Evolutionary conservation across 2,329 filamentous ascomycete genomes (phyloP), one percentile per base, ranked within the genome.

Genomic region (Aureobasidium melanogenum): DNA sequence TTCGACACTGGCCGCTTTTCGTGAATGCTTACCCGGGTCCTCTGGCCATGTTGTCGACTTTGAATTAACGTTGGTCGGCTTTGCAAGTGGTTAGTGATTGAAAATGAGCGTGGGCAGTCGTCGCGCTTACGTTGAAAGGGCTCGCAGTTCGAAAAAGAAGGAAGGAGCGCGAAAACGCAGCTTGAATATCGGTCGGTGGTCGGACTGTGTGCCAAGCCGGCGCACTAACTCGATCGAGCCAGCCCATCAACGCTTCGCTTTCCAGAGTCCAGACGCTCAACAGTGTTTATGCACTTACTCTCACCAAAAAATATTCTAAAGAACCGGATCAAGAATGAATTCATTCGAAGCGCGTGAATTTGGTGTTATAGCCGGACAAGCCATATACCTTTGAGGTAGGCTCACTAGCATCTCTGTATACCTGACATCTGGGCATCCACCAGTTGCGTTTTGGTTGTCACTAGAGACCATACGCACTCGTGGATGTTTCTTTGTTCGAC

Each of bases 11-110:
- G 41, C 43, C 44, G 64, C 26, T 56, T 26, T 71, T 70, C 12
- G 22, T 39, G 32, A 9, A 36, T 44, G 44, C 56, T 59, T 41
- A 59, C 68, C 70, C 69, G 64, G 71, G 84, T 83, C 84, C 84
- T 77, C 84, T 81, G 76, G 81, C 83, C 84, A 87, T 87, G 72
- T 76, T 86, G 71, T 71, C 76, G 75, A 73, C 52, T 56, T 36
- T 57, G 32, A 39, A 56, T 57, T 57, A 52, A 61, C 46, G 43
- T 38, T 52, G 59, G 59, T 52, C 59, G 59, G 48, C 59, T 61
- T 55, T 59, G 44, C 44, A 10, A 59, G 6, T 48, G 56, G 56
- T 59, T 44, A 59, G 56, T 50, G 17, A 41, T 28, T 39, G 43
- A n/a, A 48, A 50, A 59, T 43, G 56, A 59, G n/a, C 32, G 43